phyloP scores from a whole-genome alignment of 768 basidiomycete genomes.

The Serpula lacrymans region DNA sequence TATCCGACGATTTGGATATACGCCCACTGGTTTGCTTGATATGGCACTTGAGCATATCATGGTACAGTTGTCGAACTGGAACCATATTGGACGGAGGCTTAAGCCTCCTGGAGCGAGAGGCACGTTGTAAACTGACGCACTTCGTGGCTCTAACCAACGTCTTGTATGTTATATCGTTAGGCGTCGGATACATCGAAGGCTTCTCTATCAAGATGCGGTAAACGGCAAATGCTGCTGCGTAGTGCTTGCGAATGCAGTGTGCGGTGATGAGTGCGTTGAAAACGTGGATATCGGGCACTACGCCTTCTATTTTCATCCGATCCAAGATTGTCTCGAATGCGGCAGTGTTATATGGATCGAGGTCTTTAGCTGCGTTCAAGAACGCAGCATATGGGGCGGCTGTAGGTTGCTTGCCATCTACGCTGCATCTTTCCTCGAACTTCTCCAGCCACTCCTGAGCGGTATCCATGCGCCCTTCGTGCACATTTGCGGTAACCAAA shows the following conservation, averaged over 20 bases:
- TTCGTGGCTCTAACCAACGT: constrained; percentile 35
- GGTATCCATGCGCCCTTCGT: constrained; percentile 27
- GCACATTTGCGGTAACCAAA: constrained; percentile 35
- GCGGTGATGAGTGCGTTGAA: constrained; percentile 48
- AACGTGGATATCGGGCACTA: constrained; percentile 36
- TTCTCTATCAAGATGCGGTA: constrained; percentile 38
- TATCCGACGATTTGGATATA: constrained; percentile 18
- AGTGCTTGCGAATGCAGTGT: constrained; percentile 29
- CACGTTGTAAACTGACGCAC: constrained; percentile 13
- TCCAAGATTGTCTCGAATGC: constrained; percentile 35
- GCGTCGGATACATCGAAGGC: constrained; percentile 24
- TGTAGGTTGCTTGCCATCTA: constrained; percentile 11
- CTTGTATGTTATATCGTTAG: constrained; percentile 46
- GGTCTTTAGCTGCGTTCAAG: constrained; percentile 33
- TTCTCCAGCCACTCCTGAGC: constrained; percentile 26
- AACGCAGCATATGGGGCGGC: constrained; percentile 36
- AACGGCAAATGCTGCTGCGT: constrained; percentile 38
- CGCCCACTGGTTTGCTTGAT: constrained; percentile 14
- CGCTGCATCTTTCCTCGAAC: constrained; percentile 19
- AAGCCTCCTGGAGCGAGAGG: constrained; percentile 18
- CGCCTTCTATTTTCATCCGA: constrained; percentile 35
- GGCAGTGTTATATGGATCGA: constrained; percentile 23
- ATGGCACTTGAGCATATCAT: constrained; percentile 40
- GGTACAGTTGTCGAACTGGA: constrained; percentile 40
- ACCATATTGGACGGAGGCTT: constrained; percentile 20